phyloP scores from a whole-genome alignment of 805 yeast genomes.

The Yueomyces sp. region DNA sequence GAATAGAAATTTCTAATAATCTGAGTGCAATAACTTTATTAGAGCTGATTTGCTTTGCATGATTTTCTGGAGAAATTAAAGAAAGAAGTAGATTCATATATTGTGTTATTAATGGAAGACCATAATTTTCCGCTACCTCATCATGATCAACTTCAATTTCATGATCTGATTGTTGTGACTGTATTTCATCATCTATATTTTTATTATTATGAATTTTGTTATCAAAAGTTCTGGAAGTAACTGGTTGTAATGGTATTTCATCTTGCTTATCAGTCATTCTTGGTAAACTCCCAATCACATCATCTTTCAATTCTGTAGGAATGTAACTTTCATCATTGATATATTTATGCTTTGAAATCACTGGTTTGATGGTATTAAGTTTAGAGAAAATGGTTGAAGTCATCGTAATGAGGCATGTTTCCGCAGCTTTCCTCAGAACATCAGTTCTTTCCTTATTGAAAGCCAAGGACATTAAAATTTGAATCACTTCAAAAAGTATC shows the following conservation, averaged over 20 bases:
- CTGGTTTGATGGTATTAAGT: constrained; percentile 28
- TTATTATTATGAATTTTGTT: constrained; percentile 1
- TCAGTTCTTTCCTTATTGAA: constrained; percentile 88
- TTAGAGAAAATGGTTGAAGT: constrained; percentile 56
- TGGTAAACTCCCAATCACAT: constrained; percentile 9
- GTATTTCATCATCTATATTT: background rate
- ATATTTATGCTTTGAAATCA: constrained; percentile 4
- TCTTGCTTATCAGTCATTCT: background rate
- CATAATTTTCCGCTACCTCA: constrained; percentile 35
- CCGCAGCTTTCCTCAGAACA: constrained; percentile 79
- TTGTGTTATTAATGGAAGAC: constrained; percentile 61
- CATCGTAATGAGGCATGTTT: constrained; percentile 58
- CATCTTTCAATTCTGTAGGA: constrained; percentile 7
- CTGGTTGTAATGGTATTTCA: background rate
- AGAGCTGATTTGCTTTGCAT: constrained; percentile 69
- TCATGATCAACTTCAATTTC: background rate
- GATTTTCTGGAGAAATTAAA: constrained; percentile 67
- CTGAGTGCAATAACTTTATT: constrained; percentile 69
- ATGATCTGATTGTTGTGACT: background rate
- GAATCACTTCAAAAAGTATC: constrained; percentile 74
- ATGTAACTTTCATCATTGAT: constrained; percentile 14
- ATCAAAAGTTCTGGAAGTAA: background rate
- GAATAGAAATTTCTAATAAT: constrained; percentile 62
- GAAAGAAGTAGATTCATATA: constrained; percentile 65
- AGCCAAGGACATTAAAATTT: constrained; percentile 82